Percentiles rank a stretch among this genome's conserved stretches.
phyloP scores from a whole-genome alignment of 2,329 filamentous ascomycete genomes.

The Paramyrothecium roridum region DNA sequence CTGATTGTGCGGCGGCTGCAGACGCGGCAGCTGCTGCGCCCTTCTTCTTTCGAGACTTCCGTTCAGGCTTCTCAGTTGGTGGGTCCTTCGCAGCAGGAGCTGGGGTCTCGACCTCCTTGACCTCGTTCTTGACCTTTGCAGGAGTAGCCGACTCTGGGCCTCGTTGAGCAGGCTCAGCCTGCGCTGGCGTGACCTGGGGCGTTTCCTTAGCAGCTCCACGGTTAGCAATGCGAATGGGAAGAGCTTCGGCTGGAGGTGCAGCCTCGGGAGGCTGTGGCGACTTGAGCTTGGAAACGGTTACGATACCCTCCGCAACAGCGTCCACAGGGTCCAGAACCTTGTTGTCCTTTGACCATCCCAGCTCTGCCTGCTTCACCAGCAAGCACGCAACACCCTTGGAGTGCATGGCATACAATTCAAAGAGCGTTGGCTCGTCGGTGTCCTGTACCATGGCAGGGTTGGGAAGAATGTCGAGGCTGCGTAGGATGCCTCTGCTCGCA shows the following conservation, averaged over 20 bases:
- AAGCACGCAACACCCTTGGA: conserved; percentile 94
- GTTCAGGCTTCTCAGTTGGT: conserved; percentile 57
- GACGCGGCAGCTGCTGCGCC: conserved; percentile 40
- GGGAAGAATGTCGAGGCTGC: conserved; percentile 85
- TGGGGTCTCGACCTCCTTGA: conserved; percentile 46
- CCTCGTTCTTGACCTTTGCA: conserved; percentile 37
- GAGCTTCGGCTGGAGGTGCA: conserved; percentile 17
- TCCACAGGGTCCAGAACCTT: conserved; percentile 80
- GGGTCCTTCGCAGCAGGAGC: conserved; percentile 33
- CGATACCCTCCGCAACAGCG: conserved; percentile 69
- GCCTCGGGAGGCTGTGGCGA: conserved; percentile 41
- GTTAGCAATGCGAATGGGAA: conserved; percentile 31
- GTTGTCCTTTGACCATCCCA: conserved; percentile 89
- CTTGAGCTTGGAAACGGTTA: conserved; percentile 71
- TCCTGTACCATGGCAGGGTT: conserved; percentile 62
- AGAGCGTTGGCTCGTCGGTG: conserved; percentile 70
- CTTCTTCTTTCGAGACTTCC: conserved; percentile 67
- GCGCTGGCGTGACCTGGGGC: conserved; percentile 18
- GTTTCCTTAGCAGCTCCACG: conserved; percentile 34
- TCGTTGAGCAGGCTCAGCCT: conserved; percentile 24
- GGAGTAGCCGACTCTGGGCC: conserved; percentile 28
- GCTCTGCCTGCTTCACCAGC: conserved; percentile 79
- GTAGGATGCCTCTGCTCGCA: conserved; percentile 76
- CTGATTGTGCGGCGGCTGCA: conserved; percentile 25
- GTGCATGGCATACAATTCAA: conserved; percentile 96